Evolutionary conservation across 345 rosid species (phyloP).

Genomic region (Pistacia integerrima): DNA sequence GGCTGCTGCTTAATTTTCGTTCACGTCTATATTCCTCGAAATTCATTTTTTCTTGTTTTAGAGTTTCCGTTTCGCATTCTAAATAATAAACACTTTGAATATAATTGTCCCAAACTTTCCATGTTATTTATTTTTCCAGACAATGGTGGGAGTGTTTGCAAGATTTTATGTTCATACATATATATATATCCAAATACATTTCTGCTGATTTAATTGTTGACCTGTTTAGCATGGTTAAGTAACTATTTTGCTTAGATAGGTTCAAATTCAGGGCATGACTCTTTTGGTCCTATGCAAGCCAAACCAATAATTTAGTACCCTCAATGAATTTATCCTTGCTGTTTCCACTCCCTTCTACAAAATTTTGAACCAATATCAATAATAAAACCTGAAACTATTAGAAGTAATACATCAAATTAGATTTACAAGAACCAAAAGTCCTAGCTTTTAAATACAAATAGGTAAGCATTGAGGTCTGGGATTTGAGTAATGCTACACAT

Average conservation of each 20-base stretch:
- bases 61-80: neutral
- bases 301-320: too few relatives aligned
- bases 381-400: too few relatives aligned
- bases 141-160: conserved; percentile 9
- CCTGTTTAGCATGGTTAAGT: neutral
- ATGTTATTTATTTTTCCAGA: conserved; percentile 6
- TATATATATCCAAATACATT: neutral
- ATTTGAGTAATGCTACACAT: too few relatives aligned
- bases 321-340: too few relatives aligned
- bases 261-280: neutral
- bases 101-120: neutral
- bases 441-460: too few relatives aligned
- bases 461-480: too few relatives aligned
- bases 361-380: too few relatives aligned
- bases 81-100: conserved; percentile 9
- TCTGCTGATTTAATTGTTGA: conserved; percentile 3
- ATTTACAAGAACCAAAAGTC: too few relatives aligned
- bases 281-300: too few relatives aligned
- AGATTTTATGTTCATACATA: neutral
- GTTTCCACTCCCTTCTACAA: too few relatives aligned
- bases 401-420: too few relatives aligned
- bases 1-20: conserved; percentile 35
- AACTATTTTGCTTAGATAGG: neutral
- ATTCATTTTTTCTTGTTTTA: neutral
- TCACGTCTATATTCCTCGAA: conserved; percentile 10